These are phyloP conservation scores for Cyclotella sp. DNA, from an alignment of 108 stramenopile genomes.

Conservation along the genomic window DNA sequence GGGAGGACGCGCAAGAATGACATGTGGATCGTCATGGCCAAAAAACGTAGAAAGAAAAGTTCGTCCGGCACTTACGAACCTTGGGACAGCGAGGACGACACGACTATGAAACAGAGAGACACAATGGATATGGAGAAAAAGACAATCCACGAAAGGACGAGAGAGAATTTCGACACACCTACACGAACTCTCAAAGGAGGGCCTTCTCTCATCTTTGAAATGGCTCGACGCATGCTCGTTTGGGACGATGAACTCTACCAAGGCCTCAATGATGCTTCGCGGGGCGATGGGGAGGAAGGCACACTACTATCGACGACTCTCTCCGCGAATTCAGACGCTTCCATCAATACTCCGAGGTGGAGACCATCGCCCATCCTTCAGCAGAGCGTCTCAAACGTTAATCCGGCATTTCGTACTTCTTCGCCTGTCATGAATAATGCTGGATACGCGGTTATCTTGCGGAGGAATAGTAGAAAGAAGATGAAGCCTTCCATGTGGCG, in stretches of 20 bases:
- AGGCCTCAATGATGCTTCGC: conserved; percentile 46
- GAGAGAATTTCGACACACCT: background rate
- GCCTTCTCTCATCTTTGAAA: conserved; percentile 72
- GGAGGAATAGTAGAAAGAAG: conserved; percentile 76
- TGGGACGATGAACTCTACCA: conserved; percentile 57
- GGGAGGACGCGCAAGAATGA: too few species aligned
- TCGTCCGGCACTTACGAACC: background rate
- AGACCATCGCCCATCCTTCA: conserved; percentile 55
- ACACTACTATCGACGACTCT: background rate
- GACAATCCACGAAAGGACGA: background rate
- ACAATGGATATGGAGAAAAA: background rate
- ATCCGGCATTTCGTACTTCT: conserved; percentile 77
- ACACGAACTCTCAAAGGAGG: conserved; percentile 60
- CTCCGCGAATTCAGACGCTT: background rate
- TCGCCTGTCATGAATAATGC: conserved; percentile 79
- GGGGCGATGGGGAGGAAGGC: background rate
- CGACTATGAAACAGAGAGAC: background rate
- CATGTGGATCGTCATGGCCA: background rate
- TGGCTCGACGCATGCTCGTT: conserved; percentile 71
- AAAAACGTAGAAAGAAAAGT: conserved; percentile 9
- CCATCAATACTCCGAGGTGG: conserved; percentile 57
- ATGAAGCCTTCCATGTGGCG: conserved; percentile 82
- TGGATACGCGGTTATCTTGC: conserved; percentile 74
- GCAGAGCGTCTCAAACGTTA: conserved; percentile 64
- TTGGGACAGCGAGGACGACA: background rate